Base-by-base conservation (phyloP, 768 basidiomycete genomes). In the Naganishia vaughanmartiniae region DNA sequence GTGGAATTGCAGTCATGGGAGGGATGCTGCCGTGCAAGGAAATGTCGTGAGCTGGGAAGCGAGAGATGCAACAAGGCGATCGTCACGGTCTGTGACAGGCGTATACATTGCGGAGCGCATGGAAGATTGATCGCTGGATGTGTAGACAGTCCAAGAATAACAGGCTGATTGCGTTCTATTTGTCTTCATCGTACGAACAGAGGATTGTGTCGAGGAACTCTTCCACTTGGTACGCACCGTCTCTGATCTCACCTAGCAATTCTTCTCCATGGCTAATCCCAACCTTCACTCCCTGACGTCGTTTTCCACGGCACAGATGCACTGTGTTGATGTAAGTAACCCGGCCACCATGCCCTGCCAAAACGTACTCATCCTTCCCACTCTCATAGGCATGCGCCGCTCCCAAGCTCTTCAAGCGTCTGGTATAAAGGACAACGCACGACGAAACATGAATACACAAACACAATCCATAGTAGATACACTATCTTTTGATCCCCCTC, bases 371-470 rank as follows among this genome's bases (percentile, higher is more conserved):
- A 74, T 19, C 28, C 42, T 33, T 33, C 67, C 5, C 30, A 84
- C 34, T 58, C 10, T 12, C 4, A n/a, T 36, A 58, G 57, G 83
- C 81, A 74, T 84, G 86, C 75, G 86, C 87, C 72, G 91, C 87
- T 69, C 90, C 92, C 77, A 91, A 89, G 82, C 83, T 95, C 57
- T 93, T 92, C 84, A 80, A 86, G 80, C 90, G 91, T 83, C 86
- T 94, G 60, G 79, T 74, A 69, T 82, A 77, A 74, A 56, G 36
- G 21, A 63, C 60, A 34, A 45, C n/a, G 5, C 11, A 28, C 36
- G 21, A 34, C 11, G 4, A 3, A 26, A 63, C 30, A 42, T 21
- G 21, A 34, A 42, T 31, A n/a, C 56, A 58, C 42, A 42, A 42
- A 15, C 10, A 42, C 5, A 7, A 7, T 11, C 14, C 42, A 15